phyloP scores from a whole-genome alignment of 768 basidiomycete species.

The Leucosporidium yakuticum region DNA sequence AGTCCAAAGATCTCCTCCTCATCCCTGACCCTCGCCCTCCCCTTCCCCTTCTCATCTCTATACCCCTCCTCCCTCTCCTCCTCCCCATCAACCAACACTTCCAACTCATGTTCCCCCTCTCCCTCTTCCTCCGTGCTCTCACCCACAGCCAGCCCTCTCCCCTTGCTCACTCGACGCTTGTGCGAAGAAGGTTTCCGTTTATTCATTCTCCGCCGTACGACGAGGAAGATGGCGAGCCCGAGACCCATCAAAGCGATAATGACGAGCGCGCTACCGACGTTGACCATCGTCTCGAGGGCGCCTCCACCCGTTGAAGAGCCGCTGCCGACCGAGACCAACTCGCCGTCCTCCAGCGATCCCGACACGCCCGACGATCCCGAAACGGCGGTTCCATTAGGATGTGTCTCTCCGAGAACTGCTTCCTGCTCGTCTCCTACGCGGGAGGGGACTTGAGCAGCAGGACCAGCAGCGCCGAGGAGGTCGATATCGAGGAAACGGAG shows the following conservation, averaged over 20 bases:
- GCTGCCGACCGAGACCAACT: not conserved
- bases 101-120: constrained; percentile 24
- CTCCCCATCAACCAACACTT: constrained; percentile 24
- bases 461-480: constrained; percentile 70
- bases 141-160: constrained; percentile 4
- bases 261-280: constrained; percentile 29
- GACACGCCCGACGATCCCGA: not conserved
- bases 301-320: not conserved
- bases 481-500: constrained; percentile 93
- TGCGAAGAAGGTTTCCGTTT: constrained; percentile 7
- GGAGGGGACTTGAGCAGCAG: constrained; percentile 73
- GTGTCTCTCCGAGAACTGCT: constrained; percentile 36
- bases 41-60: constrained; percentile 9
- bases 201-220: constrained; percentile 8
- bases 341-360: not conserved
- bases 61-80: constrained; percentile 8
- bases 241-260: constrained; percentile 25
- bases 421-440: constrained; percentile 68
- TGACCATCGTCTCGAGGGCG: constrained; percentile 28
- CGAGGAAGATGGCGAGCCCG: constrained; percentile 14
- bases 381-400: constrained; percentile 37
- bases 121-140: constrained; percentile 1
- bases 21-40: not conserved
- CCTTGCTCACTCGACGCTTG: not conserved
- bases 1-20: constrained; percentile 30